Conservation (phyloP, 2,329 filamentous ascomycete genomes). For the Aspergillus sp. region DNA sequence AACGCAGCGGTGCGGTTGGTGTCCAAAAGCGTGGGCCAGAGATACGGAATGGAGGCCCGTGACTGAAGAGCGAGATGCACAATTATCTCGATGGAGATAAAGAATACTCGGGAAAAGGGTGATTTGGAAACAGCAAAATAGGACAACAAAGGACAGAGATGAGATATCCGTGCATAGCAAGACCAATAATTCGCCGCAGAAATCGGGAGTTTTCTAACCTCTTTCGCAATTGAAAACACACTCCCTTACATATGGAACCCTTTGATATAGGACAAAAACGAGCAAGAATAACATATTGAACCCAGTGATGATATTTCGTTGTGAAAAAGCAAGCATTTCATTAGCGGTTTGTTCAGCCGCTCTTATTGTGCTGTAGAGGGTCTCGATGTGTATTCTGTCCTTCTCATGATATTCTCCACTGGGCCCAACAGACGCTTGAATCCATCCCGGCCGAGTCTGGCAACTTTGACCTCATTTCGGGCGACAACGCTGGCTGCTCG, state of each 20-base stretch:
- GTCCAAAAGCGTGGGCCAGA: neutral
- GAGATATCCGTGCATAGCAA: conserved; percentile 9
- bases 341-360: conserved; percentile 13
- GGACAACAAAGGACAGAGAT: neutral
- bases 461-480: conserved; percentile 86
- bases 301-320: conserved; percentile 7
- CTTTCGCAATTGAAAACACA: conserved; percentile 13
- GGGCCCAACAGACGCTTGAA: conserved; percentile 92
- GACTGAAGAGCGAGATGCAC: neutral
- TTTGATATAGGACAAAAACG: conserved; percentile 6
- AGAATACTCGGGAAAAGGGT: neutral
- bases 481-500: conserved; percentile 86
- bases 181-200: conserved; percentile 14
- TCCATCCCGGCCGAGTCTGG: conserved; percentile 85
- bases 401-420: conserved; percentile 90
- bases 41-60: neutral
- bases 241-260: conserved; percentile 12
- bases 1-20: neutral
- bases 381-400: conserved; percentile 49
- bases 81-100: neutral
- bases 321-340: neutral
- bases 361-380: conserved; percentile 25
- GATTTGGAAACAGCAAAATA: neutral
- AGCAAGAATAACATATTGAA: conserved; percentile 11
- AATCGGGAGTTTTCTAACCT: conserved; percentile 12